These are phyloP conservation scores for Epichloe amarillans DNA, from an alignment of 2,329 filamentous ascomycete species.

Conservation along the genomic window DNA sequence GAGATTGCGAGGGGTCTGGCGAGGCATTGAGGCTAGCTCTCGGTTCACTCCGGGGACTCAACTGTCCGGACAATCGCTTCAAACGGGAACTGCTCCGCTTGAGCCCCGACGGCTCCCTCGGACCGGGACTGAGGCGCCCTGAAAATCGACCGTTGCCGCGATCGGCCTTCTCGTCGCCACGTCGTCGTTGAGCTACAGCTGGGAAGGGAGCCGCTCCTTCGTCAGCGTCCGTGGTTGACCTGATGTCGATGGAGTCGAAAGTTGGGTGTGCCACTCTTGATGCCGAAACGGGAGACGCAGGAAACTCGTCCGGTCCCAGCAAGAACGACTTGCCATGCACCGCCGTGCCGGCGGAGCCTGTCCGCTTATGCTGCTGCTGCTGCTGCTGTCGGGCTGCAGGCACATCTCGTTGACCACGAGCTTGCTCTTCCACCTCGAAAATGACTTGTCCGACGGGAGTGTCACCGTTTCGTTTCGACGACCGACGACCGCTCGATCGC, in stretches of 20 bases:
- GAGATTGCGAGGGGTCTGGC: slow-evolving; percentile 14
- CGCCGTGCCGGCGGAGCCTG: slow-evolving; percentile 5
- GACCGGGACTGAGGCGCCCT: slow-evolving; percentile 35
- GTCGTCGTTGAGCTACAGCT: slow-evolving; percentile 47
- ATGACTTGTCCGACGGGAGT: slow-evolving; percentile 24
- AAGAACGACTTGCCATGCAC: slow-evolving; percentile 10
- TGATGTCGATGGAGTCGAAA: slow-evolving; percentile 14
- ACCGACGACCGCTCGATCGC: slow-evolving; percentile 36
- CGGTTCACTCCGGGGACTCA: slow-evolving; percentile 29
- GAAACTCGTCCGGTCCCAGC: slow-evolving; percentile 12
- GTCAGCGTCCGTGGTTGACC: slow-evolving; percentile 29
- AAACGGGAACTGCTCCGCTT: slow-evolving; percentile 46
- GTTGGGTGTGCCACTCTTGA: slow-evolving; percentile 9
- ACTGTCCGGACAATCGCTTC: slow-evolving; percentile 41
- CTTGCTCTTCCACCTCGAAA: slow-evolving; percentile 27
- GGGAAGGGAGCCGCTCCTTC: slow-evolving; percentile 62
- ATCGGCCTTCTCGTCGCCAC: slow-evolving; percentile 37
- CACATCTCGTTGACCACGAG: background rate
- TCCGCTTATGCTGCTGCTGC: slow-evolving; percentile 2
- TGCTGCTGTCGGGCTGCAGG: background rate
- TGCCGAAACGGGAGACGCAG: slow-evolving; percentile 9
- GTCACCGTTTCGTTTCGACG: slow-evolving; percentile 35
- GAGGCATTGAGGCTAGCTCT: slow-evolving; percentile 13
- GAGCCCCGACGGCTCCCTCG: slow-evolving; percentile 27
- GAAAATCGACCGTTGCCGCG: slow-evolving; percentile 31